Evolutionary conservation across 441 rosid genomes (phyloP).

Genomic region (Sinapis alba): DNA sequence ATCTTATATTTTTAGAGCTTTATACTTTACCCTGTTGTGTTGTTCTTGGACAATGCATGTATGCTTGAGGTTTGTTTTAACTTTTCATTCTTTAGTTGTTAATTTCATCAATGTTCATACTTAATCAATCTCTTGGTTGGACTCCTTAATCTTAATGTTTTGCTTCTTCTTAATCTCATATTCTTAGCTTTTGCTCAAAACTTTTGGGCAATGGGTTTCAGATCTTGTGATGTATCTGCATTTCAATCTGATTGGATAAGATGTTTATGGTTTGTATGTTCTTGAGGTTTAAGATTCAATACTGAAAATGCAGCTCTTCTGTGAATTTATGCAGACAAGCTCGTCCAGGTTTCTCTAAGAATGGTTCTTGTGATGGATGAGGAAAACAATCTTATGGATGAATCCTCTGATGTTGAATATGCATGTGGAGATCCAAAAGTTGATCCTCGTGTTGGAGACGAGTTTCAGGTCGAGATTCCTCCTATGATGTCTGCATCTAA

Average conservation of each 20-base stretch:
- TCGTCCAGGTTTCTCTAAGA: not conserved
- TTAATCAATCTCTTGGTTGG: not conserved
- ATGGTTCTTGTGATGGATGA: constrained; percentile 37
- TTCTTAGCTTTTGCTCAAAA: not conserved
- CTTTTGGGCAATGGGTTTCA: constrained; percentile 9
- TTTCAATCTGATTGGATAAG: not conserved
- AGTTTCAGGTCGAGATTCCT: constrained; percentile 70
- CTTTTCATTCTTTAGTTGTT: not conserved
- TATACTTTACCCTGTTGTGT: constrained; percentile 5
- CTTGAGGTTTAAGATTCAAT: constrained; percentile 9
- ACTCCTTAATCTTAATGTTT: not conserved
- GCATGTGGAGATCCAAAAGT: constrained; percentile 56
- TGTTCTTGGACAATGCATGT: constrained; percentile 29
- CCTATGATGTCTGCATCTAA: constrained; percentile 53
- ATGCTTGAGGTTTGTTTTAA: constrained; percentile 9
- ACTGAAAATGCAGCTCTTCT: constrained; percentile 10
- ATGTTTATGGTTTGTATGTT: constrained; percentile 32
- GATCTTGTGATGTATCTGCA: constrained; percentile 22
- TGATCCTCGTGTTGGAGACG: constrained; percentile 68
- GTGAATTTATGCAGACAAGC: constrained; percentile 14
- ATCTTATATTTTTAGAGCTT: constrained; percentile 14
- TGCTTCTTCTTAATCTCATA: not conserved
- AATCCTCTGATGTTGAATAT: constrained; percentile 46
- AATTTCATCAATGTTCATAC: constrained; percentile 11
- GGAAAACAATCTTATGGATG: constrained; percentile 39